phyloP scores from a whole-genome alignment of 1,284 basidiomycete species.

The Boletellus deceptivus region DNA sequence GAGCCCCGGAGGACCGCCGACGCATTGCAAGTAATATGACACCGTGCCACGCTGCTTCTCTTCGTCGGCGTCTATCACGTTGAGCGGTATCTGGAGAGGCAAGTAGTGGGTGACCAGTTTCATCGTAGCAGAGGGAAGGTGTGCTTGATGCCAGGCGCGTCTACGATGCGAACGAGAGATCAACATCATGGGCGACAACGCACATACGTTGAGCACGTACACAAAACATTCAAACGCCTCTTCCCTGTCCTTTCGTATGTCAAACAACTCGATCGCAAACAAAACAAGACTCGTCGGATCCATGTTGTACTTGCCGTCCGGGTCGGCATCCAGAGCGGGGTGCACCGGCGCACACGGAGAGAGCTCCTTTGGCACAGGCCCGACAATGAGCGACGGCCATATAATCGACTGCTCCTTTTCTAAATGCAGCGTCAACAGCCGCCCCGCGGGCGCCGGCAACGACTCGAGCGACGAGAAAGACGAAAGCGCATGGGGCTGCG shows the following conservation, averaged over 20 bases:
- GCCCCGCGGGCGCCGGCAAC: slow-evolving; percentile 54
- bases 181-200: not conserved
- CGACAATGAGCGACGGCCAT: slow-evolving; percentile 74
- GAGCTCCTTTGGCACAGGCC: slow-evolving; percentile 62
- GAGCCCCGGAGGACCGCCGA: slow-evolving; percentile 61
- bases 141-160: slow-evolving; percentile 76
- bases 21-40: slow-evolving; percentile 58
- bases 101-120: slow-evolving; percentile 69
- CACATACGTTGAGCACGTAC: slow-evolving; percentile 41
- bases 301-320: slow-evolving; percentile 70
- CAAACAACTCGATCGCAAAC: slow-evolving; percentile 63
- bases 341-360: slow-evolving; percentile 53
- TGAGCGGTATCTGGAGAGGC: slow-evolving; percentile 48
- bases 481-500: slow-evolving; percentile 52
- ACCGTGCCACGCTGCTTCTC: slow-evolving; percentile 48
- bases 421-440: slow-evolving; percentile 69
- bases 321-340: slow-evolving; percentile 48
- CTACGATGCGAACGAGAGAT: slow-evolving; percentile 35
- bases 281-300: slow-evolving; percentile 75
- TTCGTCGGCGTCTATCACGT: slow-evolving; percentile 33
- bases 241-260: slow-evolving; percentile 68
- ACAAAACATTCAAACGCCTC: slow-evolving; percentile 78
- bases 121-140: slow-evolving; percentile 69
- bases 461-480: slow-evolving; percentile 76
- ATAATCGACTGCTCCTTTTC: slow-evolving; percentile 77